Base-by-base conservation (phyloP, 2,329 filamentous ascomycete genomes). In the Fusarium agapanthi region DNA sequence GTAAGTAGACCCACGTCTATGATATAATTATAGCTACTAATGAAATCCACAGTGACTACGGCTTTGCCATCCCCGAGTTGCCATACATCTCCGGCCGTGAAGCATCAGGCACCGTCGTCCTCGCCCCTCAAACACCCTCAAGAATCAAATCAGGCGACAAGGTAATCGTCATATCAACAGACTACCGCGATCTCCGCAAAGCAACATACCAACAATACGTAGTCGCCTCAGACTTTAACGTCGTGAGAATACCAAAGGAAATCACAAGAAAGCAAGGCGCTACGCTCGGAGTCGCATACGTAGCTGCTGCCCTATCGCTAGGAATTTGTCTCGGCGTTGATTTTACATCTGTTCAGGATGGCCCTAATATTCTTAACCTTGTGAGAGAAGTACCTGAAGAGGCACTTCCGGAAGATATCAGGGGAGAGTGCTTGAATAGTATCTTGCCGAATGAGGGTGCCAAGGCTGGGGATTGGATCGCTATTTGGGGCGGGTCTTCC, bases 401-500 rank as follows among this genome's bases (percentile, higher is more conserved):
- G 1, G 72, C 78, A 0, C 82, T 94, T 6, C 88, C 92, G 0
- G 72, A 81, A 7, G 92, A 95, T 76, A 88, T 94, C 12, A 81
- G 86, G 5, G 78, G 84, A 9, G 92, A 94, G 77, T 91, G 90
- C 62, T 84, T 92, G n/a, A 78, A 85, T 1, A 85, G 86, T 1
- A 88, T 92, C 11, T 71, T 78, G 0, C 76, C 82, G 3, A 75
- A 79, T 0, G 90, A 93, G 69, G 83, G 90, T 14, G 87, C 90
- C 2, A 83, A 83, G 45, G 74, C 81, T 0, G 91, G 90, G 0
- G 92, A 95, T 67, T 94, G 91, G 88, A 81, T 95, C 43, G 89
- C 89, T 4, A 88, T 95, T 51, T 95, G 92, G 92, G 92, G 92
- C 63, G 92, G 89, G 4, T 93, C 91, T 3, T 92, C 91, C 2